Percentiles rank a stretch among this genome's conserved stretches.
Conservation (phyloP, 768 basidiomycete genomes). For the Suillus plorans region DNA sequence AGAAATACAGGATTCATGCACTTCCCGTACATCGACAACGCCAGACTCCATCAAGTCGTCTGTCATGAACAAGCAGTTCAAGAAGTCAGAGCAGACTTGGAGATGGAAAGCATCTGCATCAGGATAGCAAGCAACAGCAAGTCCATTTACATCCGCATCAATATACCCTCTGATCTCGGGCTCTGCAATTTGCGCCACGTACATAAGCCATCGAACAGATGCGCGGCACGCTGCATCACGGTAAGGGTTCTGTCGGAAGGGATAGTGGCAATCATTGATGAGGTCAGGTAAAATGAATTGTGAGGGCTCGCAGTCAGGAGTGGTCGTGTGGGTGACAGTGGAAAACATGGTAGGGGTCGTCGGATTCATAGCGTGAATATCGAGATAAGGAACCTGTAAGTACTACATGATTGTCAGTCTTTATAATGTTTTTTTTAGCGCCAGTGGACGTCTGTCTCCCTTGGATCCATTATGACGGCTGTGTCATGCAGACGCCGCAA, state of each 20-base stretch:
- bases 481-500: no score
- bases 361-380: not conserved
- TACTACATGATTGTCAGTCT: not conserved
- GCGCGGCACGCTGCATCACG: constrained; percentile 33
- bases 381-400: not conserved
- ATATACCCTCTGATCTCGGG: constrained; percentile 33
- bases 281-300: constrained; percentile 42
- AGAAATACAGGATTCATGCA: constrained; percentile 27
- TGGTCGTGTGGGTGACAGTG: constrained; percentile 21
- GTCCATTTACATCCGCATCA: constrained; percentile 48
- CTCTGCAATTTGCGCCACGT: constrained; percentile 27
- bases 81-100: constrained; percentile 66
- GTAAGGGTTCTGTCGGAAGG: constrained; percentile 32
- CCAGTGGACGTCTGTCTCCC: not conserved
- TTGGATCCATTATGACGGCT: not conserved
- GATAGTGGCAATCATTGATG: constrained; percentile 37
- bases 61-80: constrained; percentile 45
- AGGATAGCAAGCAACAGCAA: constrained; percentile 28
- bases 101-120: constrained; percentile 53
- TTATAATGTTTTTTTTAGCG: not conserved
- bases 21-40: constrained; percentile 23
- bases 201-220: constrained; percentile 36
- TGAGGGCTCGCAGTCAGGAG: constrained; percentile 7
- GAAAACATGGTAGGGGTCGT: constrained; percentile 18
- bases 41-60: constrained; percentile 41